Evolutionary conservation across 2,329 filamentous ascomycete species (phyloP), one percentile per base, ranked within the genome.

Genomic region (Aspergillus clavatus): DNA sequence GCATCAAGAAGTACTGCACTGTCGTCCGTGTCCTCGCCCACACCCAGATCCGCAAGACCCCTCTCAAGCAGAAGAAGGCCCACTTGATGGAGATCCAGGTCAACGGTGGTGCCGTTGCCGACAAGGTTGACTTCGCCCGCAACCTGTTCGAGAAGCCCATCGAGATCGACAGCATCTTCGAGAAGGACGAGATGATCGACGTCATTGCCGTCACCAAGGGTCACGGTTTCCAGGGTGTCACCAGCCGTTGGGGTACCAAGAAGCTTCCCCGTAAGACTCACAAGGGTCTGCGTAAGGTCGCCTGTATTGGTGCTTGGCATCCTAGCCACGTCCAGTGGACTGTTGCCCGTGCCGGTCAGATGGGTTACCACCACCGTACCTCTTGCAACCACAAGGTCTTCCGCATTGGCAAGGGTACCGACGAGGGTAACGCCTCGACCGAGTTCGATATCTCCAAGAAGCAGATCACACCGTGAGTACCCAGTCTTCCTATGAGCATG

Each of bases 1-100:
- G 93, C 77, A 97, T 98, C 79, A 95, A 96, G 89, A 97, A 97
- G 83, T 98, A 98, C 89, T 96, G 91, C 87, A 93, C 89, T 65
- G 90, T 97, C 75, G 87, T 98, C 80, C 93, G 93, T 76, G 84
- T 98, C 63, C 90, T 98, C 73, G 91, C 93, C 74, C 93, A 98
- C 86, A 96, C 93, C 65, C 93, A 98, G 81, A 90, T 97, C 83
- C 84, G 86, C 84, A 91, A 94, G 86, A 97, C 93, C 53, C 91
- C 93, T 57, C 86, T 98, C 76, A 97, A 96, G 87, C 93, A 98
- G 83, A 98, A 98, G 90, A 98, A 97, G 88, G 91, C 93, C 68
- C 93, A 98, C 78, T 83, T 98, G 65, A 98, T 98, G 93, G 93
- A 98, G 82, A 89, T 98, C 75, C 93, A 98, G 82, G 77, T 98